phyloP scores from a whole-genome alignment of 257 asterid species.

The Fraxinus pennsylvanica region DNA sequence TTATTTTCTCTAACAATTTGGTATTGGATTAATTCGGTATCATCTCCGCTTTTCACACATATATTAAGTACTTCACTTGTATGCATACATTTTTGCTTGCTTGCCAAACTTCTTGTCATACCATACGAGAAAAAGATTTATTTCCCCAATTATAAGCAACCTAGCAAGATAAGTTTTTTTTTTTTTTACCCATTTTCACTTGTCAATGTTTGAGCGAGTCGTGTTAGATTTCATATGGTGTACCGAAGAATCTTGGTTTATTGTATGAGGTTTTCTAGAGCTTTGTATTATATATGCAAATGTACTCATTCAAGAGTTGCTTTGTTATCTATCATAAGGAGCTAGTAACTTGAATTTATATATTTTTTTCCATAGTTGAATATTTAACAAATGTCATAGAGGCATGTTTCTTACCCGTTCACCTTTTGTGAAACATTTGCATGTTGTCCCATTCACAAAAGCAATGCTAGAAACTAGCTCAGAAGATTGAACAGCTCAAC shows the following conservation, averaged over 20 bases:
- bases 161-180: not conserved
- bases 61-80: not conserved
- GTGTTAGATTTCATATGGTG: not conserved
- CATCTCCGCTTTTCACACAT: too few species aligned
- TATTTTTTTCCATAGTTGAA: not conserved
- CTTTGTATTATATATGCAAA: not conserved
- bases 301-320: not conserved
- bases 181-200: not conserved
- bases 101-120: not conserved
- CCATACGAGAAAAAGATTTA: not conserved
- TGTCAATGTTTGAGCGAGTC: not conserved
- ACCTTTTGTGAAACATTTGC: constrained; percentile 8
- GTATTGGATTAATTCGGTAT: too few species aligned
- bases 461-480: constrained; percentile 63
- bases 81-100: not conserved
- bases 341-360: not conserved
- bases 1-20: too few species aligned
- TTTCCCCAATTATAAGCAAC: not conserved
- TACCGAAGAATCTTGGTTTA: constrained; percentile 10
- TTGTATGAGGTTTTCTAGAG: not conserved
- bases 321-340: not conserved
- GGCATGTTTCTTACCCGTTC: not conserved
- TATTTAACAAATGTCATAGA: not conserved
- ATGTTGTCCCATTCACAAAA: constrained; percentile 42
- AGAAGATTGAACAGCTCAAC: constrained; percentile 73